phyloP scores from a whole-genome alignment of 2,329 filamentous ascomycete genomes.

The Fusarium sp. region DNA sequence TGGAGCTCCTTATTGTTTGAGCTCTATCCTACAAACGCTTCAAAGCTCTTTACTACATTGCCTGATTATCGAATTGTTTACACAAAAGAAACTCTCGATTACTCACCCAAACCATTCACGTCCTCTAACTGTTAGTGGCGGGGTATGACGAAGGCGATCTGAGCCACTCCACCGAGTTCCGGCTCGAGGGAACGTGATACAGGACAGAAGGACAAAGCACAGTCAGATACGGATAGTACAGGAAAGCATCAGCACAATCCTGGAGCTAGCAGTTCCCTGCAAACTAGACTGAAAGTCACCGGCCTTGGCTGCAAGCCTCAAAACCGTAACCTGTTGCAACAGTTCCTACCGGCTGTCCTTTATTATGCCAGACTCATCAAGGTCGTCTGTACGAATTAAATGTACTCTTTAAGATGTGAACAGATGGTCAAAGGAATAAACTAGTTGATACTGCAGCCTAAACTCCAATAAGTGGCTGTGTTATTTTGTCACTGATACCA shows the following conservation, averaged over 20 bases:
- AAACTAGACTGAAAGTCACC: slow-evolving; percentile 5
- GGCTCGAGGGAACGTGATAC: slow-evolving; percentile 41
- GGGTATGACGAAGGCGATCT: slow-evolving; percentile 42
- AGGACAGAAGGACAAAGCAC: slow-evolving; percentile 13
- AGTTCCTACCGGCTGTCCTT: background rate
- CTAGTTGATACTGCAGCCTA: background rate
- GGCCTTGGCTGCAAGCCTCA: slow-evolving; percentile 4
- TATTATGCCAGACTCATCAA: background rate
- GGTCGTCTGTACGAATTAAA: background rate
- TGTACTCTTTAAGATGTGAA: background rate
- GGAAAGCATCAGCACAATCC: background rate
- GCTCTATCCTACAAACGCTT: background rate
- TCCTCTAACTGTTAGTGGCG: slow-evolving; percentile 30
- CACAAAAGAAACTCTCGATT: slow-evolving; percentile 4
- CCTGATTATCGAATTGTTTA: background rate
- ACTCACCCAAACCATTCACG: slow-evolving; percentile 14
- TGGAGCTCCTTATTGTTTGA: background rate
- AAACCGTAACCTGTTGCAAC: background rate
- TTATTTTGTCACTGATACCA: background rate
- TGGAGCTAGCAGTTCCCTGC: slow-evolving; percentile 12
- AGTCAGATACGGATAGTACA: background rate
- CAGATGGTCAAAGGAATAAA: background rate
- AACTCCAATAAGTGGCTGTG: background rate
- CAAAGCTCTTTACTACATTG: background rate
- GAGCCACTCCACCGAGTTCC: slow-evolving; percentile 35